Conservation (phyloP, 495 filamentous ascomycete genomes). For the Aspergillus sclerotiicarbonarius region DNA sequence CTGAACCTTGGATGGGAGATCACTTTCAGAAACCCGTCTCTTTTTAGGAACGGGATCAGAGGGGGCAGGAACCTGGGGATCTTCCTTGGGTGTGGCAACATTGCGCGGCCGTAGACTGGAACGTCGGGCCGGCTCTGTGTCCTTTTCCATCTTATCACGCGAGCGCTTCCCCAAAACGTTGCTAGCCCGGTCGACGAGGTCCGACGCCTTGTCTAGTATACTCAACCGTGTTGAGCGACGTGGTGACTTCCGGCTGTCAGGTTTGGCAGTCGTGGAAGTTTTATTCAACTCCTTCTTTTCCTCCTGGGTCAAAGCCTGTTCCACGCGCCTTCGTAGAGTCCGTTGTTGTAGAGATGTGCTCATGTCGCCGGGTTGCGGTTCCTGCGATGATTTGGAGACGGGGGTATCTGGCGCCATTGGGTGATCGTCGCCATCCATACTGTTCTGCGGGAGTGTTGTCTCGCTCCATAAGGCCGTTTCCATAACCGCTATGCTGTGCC, state of each 20-base stretch:
- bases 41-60: conserved; percentile 45
- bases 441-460: conserved; percentile 28
- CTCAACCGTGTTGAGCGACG: conserved; percentile 36
- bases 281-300: conserved; percentile 28
- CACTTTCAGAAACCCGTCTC: conserved; percentile 48
- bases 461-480: conserved; percentile 41
- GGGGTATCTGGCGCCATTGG: conserved; percentile 40
- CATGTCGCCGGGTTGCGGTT: conserved; percentile 36
- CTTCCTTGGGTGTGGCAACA: conserved; percentile 31
- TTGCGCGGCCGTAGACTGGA: conserved; percentile 42
- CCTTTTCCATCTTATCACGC: conserved; percentile 41
- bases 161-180: conserved; percentile 57
- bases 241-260: conserved; percentile 5
- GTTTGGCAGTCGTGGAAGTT: conserved; percentile 6
- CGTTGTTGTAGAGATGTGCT: conserved; percentile 39
- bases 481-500: conserved; percentile 47
- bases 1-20: conserved; percentile 42
- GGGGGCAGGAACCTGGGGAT: conserved; percentile 10
- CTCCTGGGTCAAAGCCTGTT: conserved; percentile 46
- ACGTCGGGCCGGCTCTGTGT: conserved; percentile 41
- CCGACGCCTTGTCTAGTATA: conserved; percentile 43
- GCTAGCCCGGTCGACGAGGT: conserved; percentile 40
- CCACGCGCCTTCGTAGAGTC: conserved; percentile 49
- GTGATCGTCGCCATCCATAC: conserved; percentile 36
- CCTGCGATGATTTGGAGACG: conserved; percentile 41